Base-by-base conservation (phyloP, 345 rosid species). In the Brassica carinata region DNA sequence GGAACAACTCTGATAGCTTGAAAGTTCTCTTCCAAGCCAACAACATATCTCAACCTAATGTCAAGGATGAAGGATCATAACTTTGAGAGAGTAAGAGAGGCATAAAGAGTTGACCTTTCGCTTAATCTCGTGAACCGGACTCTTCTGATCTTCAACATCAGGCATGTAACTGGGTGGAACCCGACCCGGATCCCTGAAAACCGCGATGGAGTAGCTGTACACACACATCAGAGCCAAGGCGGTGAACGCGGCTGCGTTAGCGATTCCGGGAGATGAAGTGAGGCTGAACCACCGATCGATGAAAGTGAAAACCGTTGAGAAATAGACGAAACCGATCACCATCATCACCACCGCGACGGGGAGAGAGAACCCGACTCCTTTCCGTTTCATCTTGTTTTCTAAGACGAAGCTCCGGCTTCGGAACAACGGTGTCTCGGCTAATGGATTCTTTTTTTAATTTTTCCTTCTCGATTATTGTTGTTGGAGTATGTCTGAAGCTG, bases 241-340 rank as follows among this genome's bases (percentile, higher is more conserved):
- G 38, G 97, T 92, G 87, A 92, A 92, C 18, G 53, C 90, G 73
- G 81, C 58, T 76, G 96, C 90, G 86, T 94, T 91, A 71, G 89
- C 87, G 71, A 94, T 80, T 7, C 97, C 98, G 1, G 92, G 92
- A 23, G 97, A 94, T 15, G 98, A 83, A 73, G 81, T 83, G 64
- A 92, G 92, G 71, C 97, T 93, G 72, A 94, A 90, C 97, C 97
- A 92, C 53, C 91, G 90, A 81, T 94, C 98, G 8, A 94, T 84
- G 85, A 87, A 94, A 76, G 91, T 78, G 83, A 92, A 92, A 81
- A 92, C 86, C 71, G 98, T 91, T 23, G 90, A 78, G 72, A 84
- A 86, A 84, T 92, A 94, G 27, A 92, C 77, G 84, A 85, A 94
- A 68, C 77, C 78, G 79, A 94, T 91, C 74, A 91, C 89, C 36